Evolutionary conservation across 176 grass and related monocot species (phyloP).

Genomic region (Hordeum marinum): DNA sequence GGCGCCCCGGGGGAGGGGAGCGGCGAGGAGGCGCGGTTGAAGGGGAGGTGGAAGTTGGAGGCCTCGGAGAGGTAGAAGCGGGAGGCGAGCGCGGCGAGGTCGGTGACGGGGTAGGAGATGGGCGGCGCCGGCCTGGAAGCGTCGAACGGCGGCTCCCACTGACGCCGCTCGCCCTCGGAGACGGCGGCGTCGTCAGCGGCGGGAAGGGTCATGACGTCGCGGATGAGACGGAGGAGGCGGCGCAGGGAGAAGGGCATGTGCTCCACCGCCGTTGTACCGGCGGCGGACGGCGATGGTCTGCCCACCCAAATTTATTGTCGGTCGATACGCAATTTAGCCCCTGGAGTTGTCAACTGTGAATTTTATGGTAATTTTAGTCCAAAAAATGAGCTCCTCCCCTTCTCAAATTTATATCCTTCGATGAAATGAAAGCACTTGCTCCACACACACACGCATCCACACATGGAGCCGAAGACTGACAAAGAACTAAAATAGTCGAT

Average conservation of each 20-base stretch:
- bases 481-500: not conserved
- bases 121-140: conserved; percentile 57
- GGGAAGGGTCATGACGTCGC: conserved; percentile 1
- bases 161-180: conserved; percentile 21
- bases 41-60: conserved; percentile 75
- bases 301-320: not conserved
- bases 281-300: not conserved
- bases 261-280: not conserved
- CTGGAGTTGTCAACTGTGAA: not conserved
- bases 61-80: conserved; percentile 56
- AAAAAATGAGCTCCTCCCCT: not conserved
- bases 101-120: conserved; percentile 84
- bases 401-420: not conserved
- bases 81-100: conserved; percentile 59
- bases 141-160: conserved; percentile 72
- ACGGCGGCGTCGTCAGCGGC: not conserved
- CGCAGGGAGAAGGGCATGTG: conserved; percentile 12
- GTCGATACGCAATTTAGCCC: not conserved
- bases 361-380: not conserved
- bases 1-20: conserved; percentile 12
- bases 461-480: not conserved
- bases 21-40: conserved; percentile 58
- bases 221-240: conserved; percentile 27
- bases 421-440: not conserved
- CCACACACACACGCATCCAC: not conserved